phyloP scores from a whole-genome alignment of 495 filamentous ascomycete species.

The Patellaria atrata region DNA sequence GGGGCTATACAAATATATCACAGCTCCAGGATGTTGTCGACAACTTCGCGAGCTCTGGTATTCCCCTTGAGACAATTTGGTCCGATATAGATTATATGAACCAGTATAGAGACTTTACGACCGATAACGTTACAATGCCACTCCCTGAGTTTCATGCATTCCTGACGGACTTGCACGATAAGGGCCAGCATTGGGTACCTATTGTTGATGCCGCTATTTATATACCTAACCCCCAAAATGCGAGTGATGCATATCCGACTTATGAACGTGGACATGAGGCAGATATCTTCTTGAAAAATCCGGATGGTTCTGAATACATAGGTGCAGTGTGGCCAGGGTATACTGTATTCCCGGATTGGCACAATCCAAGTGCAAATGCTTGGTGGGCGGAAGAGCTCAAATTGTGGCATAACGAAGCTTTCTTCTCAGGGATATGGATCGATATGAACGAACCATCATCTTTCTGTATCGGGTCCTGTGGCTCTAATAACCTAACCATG shows the following conservation, averaged over 20 bases:
- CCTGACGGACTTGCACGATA: conserved; percentile 46
- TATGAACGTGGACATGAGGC: conserved; percentile 52
- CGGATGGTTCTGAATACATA: conserved; percentile 46
- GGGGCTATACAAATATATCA: conserved; percentile 50
- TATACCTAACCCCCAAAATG: conserved; percentile 56
- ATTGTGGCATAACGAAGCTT: conserved; percentile 20
- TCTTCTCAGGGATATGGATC: conserved; percentile 48
- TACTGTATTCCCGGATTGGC: conserved; percentile 53
- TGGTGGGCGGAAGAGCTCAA: conserved; percentile 64
- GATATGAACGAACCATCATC: conserved; percentile 38
- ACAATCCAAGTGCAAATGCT: conserved; percentile 37
- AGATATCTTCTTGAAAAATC: conserved; percentile 48
- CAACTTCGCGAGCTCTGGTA: conserved; percentile 43
- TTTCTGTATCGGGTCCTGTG: conserved; percentile 72
- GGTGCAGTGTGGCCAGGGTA: conserved; percentile 50
- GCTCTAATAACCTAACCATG: conserved; percentile 48
- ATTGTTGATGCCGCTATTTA: conserved; percentile 81
- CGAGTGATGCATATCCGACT: conserved; percentile 51
- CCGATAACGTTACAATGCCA: conserved; percentile 36
- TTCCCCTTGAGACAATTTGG: conserved; percentile 59
- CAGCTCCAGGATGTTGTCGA: conserved; percentile 40
- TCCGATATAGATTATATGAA: conserved; percentile 31
- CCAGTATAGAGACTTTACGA: conserved; percentile 43
- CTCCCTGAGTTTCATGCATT: conserved; percentile 43
- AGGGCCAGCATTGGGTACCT: conserved; percentile 61